phyloP scores from a whole-genome alignment of 768 basidiomycete species.

The Naganishia randhawae region DNA sequence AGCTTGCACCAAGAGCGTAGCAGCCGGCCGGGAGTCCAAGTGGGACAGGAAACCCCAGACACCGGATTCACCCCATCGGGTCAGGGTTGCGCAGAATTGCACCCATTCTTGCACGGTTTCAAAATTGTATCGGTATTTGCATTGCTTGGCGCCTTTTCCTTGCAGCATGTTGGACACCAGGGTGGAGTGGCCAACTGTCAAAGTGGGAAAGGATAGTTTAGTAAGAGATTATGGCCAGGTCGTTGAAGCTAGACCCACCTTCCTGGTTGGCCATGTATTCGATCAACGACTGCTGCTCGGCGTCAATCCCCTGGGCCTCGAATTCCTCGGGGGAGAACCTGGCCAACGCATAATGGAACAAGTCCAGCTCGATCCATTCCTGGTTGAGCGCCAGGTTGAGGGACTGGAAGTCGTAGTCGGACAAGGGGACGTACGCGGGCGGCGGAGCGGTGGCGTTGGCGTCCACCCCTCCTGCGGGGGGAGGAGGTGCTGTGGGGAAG shows the following conservation, averaged over 20 bases:
- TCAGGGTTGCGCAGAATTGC: constrained; percentile 57
- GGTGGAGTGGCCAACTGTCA: constrained; percentile 63
- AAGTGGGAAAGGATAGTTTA: constrained; percentile 48
- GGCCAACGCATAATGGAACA: constrained; percentile 60
- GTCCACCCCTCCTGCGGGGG: constrained; percentile 41
- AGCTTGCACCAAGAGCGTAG: constrained; percentile 58
- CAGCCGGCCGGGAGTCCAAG: constrained; percentile 59
- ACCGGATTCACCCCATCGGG: constrained; percentile 60
- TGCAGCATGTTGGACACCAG: constrained; percentile 59
- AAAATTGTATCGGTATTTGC: constrained; percentile 60
- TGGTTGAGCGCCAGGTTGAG: constrained; percentile 61
- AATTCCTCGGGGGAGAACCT: constrained; percentile 60
- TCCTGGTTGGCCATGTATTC: constrained; percentile 58
- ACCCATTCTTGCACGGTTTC: constrained; percentile 60
- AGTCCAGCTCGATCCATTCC: constrained; percentile 53
- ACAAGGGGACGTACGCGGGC: constrained; percentile 42
- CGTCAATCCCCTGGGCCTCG: constrained; percentile 57
- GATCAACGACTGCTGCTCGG: constrained; percentile 59
- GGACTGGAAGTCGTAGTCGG: constrained; percentile 57
- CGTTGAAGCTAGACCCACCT: too few species aligned
- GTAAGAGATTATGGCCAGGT: too few species aligned
- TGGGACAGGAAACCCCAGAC: constrained; percentile 65
- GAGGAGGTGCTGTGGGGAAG: constrained; percentile 40
- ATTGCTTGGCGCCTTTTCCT: constrained; percentile 51
- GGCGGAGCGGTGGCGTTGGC: constrained; percentile 47